These are phyloP conservation scores for Remersonia thermophila DNA, from an alignment of 2,329 filamentous ascomycete species.

Conservation along the genomic window DNA sequence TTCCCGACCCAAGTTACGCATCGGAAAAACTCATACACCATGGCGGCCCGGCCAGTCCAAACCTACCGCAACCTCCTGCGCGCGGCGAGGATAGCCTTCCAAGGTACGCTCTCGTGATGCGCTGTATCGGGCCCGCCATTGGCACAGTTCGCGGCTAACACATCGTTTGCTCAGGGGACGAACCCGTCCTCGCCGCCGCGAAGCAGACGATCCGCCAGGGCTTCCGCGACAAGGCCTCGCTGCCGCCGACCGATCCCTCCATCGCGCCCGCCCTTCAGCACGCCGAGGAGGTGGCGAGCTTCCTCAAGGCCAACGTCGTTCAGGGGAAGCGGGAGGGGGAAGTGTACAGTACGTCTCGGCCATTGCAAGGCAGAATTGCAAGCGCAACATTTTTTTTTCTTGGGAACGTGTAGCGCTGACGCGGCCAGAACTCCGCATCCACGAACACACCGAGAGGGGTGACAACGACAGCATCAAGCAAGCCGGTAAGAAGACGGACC, in stretches of 20 bases:
- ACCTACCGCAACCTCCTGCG: conserved; percentile 77
- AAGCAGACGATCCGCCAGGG: conserved; percentile 57
- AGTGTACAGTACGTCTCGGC: conserved; percentile 15
- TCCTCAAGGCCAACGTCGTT: conserved; percentile 75
- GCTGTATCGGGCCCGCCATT: too few relatives aligned
- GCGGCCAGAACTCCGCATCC: conserved; percentile 65
- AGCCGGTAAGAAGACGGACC: conserved; percentile 28
- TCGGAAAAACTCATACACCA: too few relatives aligned
- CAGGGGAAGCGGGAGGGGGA: conserved; percentile 48
- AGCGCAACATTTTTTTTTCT: not conserved
- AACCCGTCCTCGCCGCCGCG: conserved; percentile 55
- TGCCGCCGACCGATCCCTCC: conserved; percentile 46
- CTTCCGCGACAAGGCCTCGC: conserved; percentile 56
- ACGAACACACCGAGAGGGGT: conserved; percentile 79
- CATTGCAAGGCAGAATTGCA: conserved; percentile 8
- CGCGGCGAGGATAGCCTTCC: conserved; percentile 70
- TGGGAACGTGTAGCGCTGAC: not conserved
- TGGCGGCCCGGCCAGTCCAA: conserved; percentile 63
- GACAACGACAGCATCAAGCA: conserved; percentile 86
- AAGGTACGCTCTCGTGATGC: too few relatives aligned
- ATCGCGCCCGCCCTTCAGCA: conserved; percentile 56
- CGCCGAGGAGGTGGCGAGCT: conserved; percentile 68
- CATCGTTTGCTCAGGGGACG: conserved; percentile 47
- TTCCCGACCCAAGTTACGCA: too few relatives aligned
- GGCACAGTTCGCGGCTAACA: conserved; percentile 16